Evolutionary conservation across 352 stramenopile genomes (phyloP).

Genomic region (Phytophthora brassicae): DNA sequence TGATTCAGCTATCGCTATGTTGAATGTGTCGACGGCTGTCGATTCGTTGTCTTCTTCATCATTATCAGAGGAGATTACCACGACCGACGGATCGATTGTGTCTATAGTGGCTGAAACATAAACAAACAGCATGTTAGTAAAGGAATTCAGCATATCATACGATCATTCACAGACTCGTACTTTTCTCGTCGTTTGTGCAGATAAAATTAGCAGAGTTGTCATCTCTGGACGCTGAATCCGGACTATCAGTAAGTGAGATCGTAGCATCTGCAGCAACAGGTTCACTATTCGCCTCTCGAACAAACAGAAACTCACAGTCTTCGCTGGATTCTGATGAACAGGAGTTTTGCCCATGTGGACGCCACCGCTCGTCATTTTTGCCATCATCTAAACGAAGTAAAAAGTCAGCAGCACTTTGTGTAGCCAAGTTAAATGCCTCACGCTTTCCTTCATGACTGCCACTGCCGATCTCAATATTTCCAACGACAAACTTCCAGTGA

Average conservation of each 20-base stretch:
- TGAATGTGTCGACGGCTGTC: not conserved
- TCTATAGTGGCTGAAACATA: not conserved
- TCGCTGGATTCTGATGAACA: slow-evolving; percentile 13
- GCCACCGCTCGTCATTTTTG: slow-evolving; percentile 14
- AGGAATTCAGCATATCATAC: too few relatives aligned
- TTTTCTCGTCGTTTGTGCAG: not conserved
- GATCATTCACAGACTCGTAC: too few relatives aligned
- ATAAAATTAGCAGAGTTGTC: not conserved
- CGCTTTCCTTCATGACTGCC: slow-evolving; percentile 49
- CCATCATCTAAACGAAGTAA: slow-evolving; percentile 28
- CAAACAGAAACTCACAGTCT: slow-evolving; percentile 13
- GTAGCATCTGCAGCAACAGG: not conserved
- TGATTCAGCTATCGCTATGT: not conserved
- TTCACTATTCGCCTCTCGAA: not conserved
- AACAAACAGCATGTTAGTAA: not conserved
- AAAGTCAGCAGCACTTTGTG: slow-evolving; percentile 36
- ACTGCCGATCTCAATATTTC: slow-evolving; percentile 61
- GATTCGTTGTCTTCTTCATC: slow-evolving; percentile 1
- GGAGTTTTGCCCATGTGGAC: not conserved
- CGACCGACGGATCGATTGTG: not conserved
- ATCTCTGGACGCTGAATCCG: not conserved
- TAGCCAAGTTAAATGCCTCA: slow-evolving; percentile 41
- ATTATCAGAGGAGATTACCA: not conserved
- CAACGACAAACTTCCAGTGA: slow-evolving; percentile 56
- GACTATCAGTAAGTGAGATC: not conserved